Evolutionary conservation across 345 rosid species (phyloP).

Genomic region (Pugionium cornutum): DNA sequence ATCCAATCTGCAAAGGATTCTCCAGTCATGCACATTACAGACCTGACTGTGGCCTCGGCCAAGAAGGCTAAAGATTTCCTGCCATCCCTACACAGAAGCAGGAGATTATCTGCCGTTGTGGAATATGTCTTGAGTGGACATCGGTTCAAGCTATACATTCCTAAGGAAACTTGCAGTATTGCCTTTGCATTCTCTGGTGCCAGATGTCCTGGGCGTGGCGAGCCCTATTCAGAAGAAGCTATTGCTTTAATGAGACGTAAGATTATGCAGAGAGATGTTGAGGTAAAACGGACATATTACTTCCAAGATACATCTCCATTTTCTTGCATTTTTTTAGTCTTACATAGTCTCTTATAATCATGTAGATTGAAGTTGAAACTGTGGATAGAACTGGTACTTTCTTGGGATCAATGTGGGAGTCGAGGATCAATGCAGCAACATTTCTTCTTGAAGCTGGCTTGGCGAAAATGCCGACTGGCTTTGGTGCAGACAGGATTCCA

Average conservation of each 20-base stretch:
- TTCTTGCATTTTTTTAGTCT: neutral
- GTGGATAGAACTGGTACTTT: conserved; percentile 95
- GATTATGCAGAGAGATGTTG: conserved; percentile 97
- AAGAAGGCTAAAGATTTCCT: conserved; percentile 92
- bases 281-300: conserved; percentile 48
- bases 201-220: conserved; percentile 94
- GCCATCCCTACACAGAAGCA: conserved; percentile 74
- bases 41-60: conserved; percentile 67
- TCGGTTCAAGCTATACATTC: conserved; percentile 89
- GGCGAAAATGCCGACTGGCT: conserved; percentile 82
- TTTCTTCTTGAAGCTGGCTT: conserved; percentile 92
- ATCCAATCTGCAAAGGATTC: conserved; percentile 80
- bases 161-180: conserved; percentile 94
- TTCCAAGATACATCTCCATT: neutral
- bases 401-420: conserved; percentile 96
- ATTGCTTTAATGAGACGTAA: conserved; percentile 88
- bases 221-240: conserved; percentile 92
- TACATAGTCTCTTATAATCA: conserved; percentile 25
- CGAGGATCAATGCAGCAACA: conserved; percentile 67
- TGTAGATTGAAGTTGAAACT: conserved; percentile 86
- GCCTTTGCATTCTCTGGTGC: conserved; percentile 98
- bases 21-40: conserved; percentile 76
- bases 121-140: conserved; percentile 98
- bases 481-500: conserved; percentile 75
- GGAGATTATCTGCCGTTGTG: conserved; percentile 80